These are phyloP conservation scores for Apostasia shenzhenica DNA, from an alignment of 106 monocot species.

Conservation along the genomic window DNA sequence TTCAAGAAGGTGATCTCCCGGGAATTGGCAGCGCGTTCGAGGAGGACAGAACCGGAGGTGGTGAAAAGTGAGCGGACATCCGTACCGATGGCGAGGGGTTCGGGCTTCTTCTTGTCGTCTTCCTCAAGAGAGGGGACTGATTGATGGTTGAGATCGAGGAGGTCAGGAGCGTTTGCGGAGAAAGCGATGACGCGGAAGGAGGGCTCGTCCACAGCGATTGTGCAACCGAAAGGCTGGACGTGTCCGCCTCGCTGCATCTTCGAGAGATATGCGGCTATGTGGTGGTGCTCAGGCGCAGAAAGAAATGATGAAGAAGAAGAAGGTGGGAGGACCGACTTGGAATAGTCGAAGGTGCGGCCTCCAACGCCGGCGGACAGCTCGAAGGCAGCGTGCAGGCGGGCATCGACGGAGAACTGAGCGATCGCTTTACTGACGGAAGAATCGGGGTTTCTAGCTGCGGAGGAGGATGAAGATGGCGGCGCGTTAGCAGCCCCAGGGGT, in stretches of 20 bases:
- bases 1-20: constrained; percentile 85
- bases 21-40: constrained; percentile 62
- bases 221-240: constrained; percentile 92
- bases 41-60: constrained; percentile 36
- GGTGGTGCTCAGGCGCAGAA: constrained; percentile 26
- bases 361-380: constrained; percentile 77
- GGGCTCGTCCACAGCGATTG: constrained; percentile 62
- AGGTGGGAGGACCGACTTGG: constrained; percentile 25
- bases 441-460: constrained; percentile 15
- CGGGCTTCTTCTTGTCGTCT: not conserved
- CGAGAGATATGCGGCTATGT: constrained; percentile 88
- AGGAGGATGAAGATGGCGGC: constrained; percentile 16
- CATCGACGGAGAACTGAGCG: constrained; percentile 84
- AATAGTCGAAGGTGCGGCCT: constrained; percentile 63
- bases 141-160: constrained; percentile 62
- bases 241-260: constrained; percentile 86
- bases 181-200: constrained; percentile 68
- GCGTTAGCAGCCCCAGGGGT: not conserved
- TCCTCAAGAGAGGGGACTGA: constrained; percentile 50
- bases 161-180: constrained; percentile 68
- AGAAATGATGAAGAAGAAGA: constrained; percentile 11
- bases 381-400: constrained; percentile 85
- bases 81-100: constrained; percentile 39
- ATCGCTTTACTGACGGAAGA: constrained; percentile 54
- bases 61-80: constrained; percentile 79